phyloP scores from a whole-genome alignment of 441 rosid genomes.

The Sinapis alba region DNA sequence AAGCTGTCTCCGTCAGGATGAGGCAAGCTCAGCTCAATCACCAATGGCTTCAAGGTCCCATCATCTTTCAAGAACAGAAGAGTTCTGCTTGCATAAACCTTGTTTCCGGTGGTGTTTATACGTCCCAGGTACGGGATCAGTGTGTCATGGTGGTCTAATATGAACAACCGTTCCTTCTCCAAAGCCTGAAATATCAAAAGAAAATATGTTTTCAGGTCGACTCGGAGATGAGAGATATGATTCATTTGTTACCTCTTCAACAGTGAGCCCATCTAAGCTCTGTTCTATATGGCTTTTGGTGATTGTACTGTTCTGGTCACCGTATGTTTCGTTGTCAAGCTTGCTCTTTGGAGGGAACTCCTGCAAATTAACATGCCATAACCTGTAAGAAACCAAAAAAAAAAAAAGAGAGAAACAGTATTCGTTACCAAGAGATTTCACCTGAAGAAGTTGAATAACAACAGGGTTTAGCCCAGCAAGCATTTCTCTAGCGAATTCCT shows the following conservation, averaged over 20 bases:
- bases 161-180: constrained; percentile 49
- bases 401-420: not conserved
- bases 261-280: constrained; percentile 51
- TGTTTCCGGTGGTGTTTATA: constrained; percentile 53
- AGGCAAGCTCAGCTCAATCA: constrained; percentile 67
- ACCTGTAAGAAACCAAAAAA: not conserved
- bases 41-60: constrained; percentile 64
- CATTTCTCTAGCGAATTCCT: constrained; percentile 83
- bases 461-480: constrained; percentile 78
- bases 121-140: constrained; percentile 57
- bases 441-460: constrained; percentile 63
- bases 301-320: constrained; percentile 62
- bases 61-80: constrained; percentile 58
- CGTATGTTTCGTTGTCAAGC: constrained; percentile 50
- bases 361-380: constrained; percentile 38
- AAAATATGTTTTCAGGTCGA: not conserved
- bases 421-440: too few species aligned
- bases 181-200: constrained; percentile 51
- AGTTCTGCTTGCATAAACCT: constrained; percentile 63
- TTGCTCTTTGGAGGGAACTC: constrained; percentile 76
- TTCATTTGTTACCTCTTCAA: constrained; percentile 52
- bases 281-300: constrained; percentile 52
- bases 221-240: not conserved
- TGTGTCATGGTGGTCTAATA: constrained; percentile 69
- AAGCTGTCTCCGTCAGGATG: constrained; percentile 55